Percentiles rank a stretch among this genome's conserved stretches.
Conservation (phyloP, 1,139 yeast species). For the Blastobotrys serpentis region DNA sequence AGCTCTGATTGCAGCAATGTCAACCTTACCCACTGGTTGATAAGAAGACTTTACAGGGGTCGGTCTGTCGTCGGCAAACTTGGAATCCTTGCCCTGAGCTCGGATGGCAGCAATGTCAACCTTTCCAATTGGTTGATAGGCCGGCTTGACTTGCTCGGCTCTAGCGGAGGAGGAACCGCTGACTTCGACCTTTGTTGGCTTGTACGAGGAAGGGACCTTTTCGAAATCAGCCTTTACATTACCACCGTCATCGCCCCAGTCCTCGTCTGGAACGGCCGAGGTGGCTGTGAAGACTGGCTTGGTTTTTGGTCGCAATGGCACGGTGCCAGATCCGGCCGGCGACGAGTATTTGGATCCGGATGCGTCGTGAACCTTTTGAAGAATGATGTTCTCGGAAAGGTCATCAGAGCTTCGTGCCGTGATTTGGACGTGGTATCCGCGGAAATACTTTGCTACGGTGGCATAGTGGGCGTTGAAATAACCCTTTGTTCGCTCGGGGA, state of each 20-base stretch:
- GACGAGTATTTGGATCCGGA: conserved; percentile 94
- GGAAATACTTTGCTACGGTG: conserved; percentile 42
- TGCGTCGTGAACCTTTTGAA: conserved; percentile 79
- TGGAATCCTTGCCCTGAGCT: conserved; percentile 39
- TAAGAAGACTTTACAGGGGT: conserved; percentile 40
- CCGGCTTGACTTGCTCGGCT: conserved; percentile 31
- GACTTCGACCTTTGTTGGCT: conserved; percentile 58
- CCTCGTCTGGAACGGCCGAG: conserved; percentile 38
- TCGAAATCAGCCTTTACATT: conserved; percentile 44
- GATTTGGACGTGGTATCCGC: conserved; percentile 90
- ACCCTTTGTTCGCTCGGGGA: conserved; percentile 46
- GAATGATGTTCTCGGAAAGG: conserved; percentile 71
- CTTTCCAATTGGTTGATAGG: conserved; percentile 57
- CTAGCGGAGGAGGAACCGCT: conserved; percentile 33
- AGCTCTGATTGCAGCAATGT: conserved; percentile 47
- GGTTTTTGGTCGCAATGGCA: conserved; percentile 40
- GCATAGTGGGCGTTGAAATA: conserved; percentile 45
- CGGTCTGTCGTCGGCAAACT: conserved; percentile 33
- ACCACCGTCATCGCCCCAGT: conserved; percentile 59
- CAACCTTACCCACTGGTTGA: conserved; percentile 61
- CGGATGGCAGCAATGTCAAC: conserved; percentile 50
- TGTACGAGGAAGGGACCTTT: conserved; percentile 65
- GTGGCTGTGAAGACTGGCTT: conserved; percentile 37
- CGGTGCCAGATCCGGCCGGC: conserved; percentile 31
- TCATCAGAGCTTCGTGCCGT: conserved; percentile 96